These are phyloP conservation scores for Monilinia polystroma DNA, from an alignment of 2,329 filamentous ascomycete species.

Conservation along the genomic window DNA sequence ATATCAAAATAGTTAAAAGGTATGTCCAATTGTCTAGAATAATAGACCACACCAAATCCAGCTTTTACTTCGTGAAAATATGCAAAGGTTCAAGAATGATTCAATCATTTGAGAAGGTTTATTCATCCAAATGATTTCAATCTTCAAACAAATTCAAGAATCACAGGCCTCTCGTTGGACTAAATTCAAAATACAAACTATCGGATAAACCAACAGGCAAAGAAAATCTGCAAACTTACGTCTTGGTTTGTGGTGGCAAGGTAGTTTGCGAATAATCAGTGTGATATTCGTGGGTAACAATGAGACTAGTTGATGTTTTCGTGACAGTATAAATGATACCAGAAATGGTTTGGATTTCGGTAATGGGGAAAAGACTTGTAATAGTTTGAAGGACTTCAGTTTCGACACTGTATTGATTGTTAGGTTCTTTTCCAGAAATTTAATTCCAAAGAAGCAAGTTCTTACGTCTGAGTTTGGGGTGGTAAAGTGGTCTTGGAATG, in stretches of 20 bases:
- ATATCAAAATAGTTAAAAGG: slow-evolving; percentile 21
- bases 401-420: background rate
- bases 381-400: slow-evolving; percentile 36
- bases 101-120: too few species aligned
- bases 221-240: background rate
- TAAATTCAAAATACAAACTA: too few species aligned
- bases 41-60: too few species aligned
- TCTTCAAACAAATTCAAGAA: too few species aligned
- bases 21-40: background rate
- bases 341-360: slow-evolving; percentile 47
- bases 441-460: too few species aligned
- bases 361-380: slow-evolving; percentile 48
- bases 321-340: slow-evolving; percentile 43
- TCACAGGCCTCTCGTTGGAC: too few species aligned
- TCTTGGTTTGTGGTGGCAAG: slow-evolving; percentile 17
- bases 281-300: slow-evolving; percentile 30
- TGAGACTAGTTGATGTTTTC: slow-evolving; percentile 30
- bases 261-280: slow-evolving; percentile 20
- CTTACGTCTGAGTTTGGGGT: slow-evolving; percentile 18
- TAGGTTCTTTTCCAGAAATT: background rate
- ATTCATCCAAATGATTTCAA: too few species aligned
- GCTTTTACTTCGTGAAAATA: too few species aligned
- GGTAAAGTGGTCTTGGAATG: slow-evolving; percentile 7
- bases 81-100: too few species aligned
- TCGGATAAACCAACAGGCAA: background rate